These are phyloP conservation scores for Ceratobasidium sp. DNA, from an alignment of 1,284 basidiomycete genomes.

Conservation along the genomic window DNA sequence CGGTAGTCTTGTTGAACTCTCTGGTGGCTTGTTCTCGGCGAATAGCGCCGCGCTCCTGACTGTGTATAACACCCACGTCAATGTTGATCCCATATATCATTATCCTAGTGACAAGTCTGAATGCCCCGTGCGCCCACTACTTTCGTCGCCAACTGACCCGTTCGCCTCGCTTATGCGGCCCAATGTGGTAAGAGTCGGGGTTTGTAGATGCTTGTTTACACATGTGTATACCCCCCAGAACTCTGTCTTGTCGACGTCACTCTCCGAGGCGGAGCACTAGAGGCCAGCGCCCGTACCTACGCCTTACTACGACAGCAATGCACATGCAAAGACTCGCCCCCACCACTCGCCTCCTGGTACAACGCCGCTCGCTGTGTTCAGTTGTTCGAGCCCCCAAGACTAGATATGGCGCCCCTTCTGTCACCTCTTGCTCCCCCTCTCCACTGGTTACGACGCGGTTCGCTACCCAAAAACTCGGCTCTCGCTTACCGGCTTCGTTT, in stretches of 20 bases:
- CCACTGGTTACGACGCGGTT: background rate
- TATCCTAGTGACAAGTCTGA: too few species aligned
- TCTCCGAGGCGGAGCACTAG: background rate
- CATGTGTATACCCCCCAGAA: background rate
- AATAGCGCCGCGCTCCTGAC: background rate
- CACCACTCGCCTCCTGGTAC: background rate
- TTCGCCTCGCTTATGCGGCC: background rate
- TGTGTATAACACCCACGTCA: slow-evolving; percentile 2
- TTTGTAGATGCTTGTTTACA: slow-evolving; percentile 19
- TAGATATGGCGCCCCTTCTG: background rate
- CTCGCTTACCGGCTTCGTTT: background rate
- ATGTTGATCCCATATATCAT: background rate
- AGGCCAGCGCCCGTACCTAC: background rate
- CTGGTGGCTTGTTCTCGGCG: background rate
- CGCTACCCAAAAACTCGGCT: background rate
- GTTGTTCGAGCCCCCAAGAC: background rate
- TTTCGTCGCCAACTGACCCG: background rate
- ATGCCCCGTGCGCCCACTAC: background rate
- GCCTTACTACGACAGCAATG: slow-evolving; percentile 1
- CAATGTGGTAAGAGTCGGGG: slow-evolving; percentile 18
- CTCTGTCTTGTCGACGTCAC: slow-evolving; percentile 29
- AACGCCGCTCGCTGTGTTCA: slow-evolving; percentile 24
- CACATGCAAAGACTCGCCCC: background rate
- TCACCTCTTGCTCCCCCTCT: background rate
- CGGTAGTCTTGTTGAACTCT: background rate